Conservation (phyloP, 2,329 filamentous ascomycete species). For the Arachnomyces sp. region DNA sequence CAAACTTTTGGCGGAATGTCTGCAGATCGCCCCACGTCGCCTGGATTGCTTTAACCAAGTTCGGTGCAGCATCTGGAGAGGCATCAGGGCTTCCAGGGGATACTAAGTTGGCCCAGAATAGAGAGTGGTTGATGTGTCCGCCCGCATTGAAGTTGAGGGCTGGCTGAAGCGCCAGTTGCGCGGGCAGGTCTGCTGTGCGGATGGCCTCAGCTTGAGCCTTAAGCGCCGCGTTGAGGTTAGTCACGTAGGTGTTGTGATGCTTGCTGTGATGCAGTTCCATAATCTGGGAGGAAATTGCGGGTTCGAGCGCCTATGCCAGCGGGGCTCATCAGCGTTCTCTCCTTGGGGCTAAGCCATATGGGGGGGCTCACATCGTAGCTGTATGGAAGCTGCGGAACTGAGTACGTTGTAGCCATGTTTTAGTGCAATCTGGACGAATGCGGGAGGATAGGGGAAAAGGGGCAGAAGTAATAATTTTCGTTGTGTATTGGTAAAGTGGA, state of each 20-base stretch:
- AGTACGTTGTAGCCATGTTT: conserved; percentile 39
- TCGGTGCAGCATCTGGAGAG: conserved; percentile 44
- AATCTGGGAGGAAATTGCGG: conserved; percentile 70
- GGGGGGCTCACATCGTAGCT: conserved; percentile 55
- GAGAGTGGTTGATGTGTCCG: conserved; percentile 84
- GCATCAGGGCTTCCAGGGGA: conserved; percentile 53
- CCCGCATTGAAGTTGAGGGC: conserved; percentile 82
- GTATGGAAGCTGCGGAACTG: conserved; percentile 59
- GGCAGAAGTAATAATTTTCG: no score
- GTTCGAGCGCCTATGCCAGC: conserved; percentile 69
- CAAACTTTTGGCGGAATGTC: conserved; percentile 58
- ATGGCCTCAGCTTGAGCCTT: conserved; percentile 55
- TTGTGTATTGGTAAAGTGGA: no score
- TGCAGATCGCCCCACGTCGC: conserved; percentile 61
- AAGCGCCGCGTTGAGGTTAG: conserved; percentile 70
- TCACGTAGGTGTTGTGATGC: conserved; percentile 90
- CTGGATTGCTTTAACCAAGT: conserved; percentile 53
- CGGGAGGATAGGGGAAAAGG: not conserved
- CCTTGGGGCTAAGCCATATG: not conserved
- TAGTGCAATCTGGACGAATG: not conserved
- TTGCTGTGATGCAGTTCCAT: conserved; percentile 93
- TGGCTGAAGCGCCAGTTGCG: conserved; percentile 59
- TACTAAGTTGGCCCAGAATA: conserved; percentile 82
- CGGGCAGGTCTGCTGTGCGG: conserved; percentile 49
- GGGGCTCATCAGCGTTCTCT: conserved; percentile 39